These are phyloP conservation scores for Articulospora tetracladia DNA, from an alignment of 495 filamentous ascomycete species.

Conservation along the genomic window DNA sequence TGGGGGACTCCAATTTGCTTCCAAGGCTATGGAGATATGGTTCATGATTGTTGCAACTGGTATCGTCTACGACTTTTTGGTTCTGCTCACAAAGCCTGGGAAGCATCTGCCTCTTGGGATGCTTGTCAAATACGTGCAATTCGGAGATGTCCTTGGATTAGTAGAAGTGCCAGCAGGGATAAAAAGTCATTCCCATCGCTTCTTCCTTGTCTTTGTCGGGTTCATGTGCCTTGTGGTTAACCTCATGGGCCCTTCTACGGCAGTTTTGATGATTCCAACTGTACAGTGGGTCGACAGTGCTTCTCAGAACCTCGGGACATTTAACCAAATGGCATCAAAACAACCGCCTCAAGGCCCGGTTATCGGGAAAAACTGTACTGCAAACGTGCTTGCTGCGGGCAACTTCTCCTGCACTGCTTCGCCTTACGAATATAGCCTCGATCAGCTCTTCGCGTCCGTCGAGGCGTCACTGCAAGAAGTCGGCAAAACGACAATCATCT, in stretches of 20 bases:
- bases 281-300: background rate
- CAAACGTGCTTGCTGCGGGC: background rate
- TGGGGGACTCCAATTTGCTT: background rate
- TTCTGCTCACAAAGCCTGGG: background rate
- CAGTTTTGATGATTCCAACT: background rate
- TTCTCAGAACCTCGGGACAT: background rate
- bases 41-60: background rate
- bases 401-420: background rate
- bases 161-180: no score
- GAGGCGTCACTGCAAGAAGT: background rate
- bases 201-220: background rate
- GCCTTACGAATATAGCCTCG: background rate
- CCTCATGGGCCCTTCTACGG: background rate
- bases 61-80: background rate
- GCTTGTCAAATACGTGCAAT: background rate
- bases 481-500: background rate
- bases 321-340: background rate
- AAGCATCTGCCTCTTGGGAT: background rate
- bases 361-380: background rate
- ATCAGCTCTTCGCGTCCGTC: background rate
- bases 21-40: background rate
- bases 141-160: background rate
- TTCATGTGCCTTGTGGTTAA: background rate
- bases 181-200: no score
- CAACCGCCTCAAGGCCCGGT: background rate